phyloP scores from a whole-genome alignment of 1,284 basidiomycete genomes.

The Stygiomarasmius scandens region DNA sequence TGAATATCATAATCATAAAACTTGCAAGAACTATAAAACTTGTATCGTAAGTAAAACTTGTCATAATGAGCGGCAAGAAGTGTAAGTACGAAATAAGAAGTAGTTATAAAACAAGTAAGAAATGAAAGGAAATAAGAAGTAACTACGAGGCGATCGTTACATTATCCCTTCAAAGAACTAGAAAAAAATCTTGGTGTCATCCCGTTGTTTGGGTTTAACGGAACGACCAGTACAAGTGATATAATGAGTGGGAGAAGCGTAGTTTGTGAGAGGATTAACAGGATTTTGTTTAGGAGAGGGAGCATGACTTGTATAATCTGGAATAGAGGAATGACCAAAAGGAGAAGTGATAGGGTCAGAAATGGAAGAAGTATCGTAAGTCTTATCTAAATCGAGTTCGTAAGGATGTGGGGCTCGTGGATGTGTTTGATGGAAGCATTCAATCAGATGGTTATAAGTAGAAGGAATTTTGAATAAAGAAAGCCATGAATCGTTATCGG shows the following conservation, averaged over 20 bases:
- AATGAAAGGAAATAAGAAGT: background rate
- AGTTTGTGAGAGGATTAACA: background rate
- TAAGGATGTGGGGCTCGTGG: slow-evolving; percentile 24
- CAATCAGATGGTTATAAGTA: slow-evolving; percentile 25
- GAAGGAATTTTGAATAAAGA: slow-evolving; percentile 31
- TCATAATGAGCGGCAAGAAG: too few relatives aligned
- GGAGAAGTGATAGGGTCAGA: background rate
- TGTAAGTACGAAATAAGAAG: background rate
- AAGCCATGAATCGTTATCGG: slow-evolving; percentile 32
- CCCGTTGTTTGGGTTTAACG: background rate
- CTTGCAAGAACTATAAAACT: too few relatives aligned
- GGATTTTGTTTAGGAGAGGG: background rate
- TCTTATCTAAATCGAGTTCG: background rate
- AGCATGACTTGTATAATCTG: background rate
- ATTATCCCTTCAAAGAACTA: background rate
- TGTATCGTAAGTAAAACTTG: too few relatives aligned
- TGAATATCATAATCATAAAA: too few relatives aligned
- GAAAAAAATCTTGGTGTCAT: background rate
- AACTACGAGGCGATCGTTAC: background rate
- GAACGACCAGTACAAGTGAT: background rate
- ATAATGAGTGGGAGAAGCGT: background rate
- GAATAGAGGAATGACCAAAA: background rate
- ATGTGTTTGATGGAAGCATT: slow-evolving; percentile 31
- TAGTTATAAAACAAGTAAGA: too few relatives aligned
- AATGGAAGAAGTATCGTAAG: background rate